phyloP scores from a whole-genome alignment of 768 basidiomycete species.

The Suillus clintonianus region DNA sequence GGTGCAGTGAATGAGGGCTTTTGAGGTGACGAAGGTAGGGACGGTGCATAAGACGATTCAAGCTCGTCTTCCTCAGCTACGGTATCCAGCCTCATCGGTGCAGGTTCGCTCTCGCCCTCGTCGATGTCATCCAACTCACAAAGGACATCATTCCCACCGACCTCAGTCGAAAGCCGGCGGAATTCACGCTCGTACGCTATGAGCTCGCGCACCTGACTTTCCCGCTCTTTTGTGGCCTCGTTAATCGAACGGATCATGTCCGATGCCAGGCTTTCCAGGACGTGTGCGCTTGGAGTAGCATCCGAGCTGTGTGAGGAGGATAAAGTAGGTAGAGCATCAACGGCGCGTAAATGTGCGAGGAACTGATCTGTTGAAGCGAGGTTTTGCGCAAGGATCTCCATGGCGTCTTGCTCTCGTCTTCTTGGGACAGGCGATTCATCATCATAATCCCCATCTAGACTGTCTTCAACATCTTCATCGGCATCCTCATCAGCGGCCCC shows the following conservation, averaged over 20 bases:
- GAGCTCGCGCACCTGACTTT: conserved; percentile 78
- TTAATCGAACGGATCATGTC: conserved; percentile 78
- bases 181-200: conserved; percentile 80
- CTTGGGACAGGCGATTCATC: conserved; percentile 25
- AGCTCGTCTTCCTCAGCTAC: conserved; percentile 42
- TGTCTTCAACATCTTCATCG: conserved; percentile 11
- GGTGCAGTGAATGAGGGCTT: conserved; percentile 59
- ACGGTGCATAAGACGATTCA: conserved; percentile 41
- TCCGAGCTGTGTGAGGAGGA: conserved; percentile 33
- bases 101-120: conserved; percentile 32
- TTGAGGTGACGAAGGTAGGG: conserved; percentile 46
- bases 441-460: conserved; percentile 28
- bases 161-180: conserved; percentile 72
- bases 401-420: conserved; percentile 52
- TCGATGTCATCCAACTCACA: conserved; percentile 69
- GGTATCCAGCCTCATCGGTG: conserved; percentile 30
- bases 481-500: conserved; percentile 12
- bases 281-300: conserved; percentile 20
- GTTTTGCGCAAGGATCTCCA: conserved; percentile 72
- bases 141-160: conserved; percentile 74
- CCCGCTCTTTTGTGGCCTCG: conserved; percentile 73
- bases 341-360: conserved; percentile 65
- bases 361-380: conserved; percentile 79
- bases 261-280: conserved; percentile 70
- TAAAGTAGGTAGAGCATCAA: conserved; percentile 56